These are phyloP conservation scores for Neurospora discreta DNA, from an alignment of 495 filamentous ascomycete species.

Conservation along the genomic window DNA sequence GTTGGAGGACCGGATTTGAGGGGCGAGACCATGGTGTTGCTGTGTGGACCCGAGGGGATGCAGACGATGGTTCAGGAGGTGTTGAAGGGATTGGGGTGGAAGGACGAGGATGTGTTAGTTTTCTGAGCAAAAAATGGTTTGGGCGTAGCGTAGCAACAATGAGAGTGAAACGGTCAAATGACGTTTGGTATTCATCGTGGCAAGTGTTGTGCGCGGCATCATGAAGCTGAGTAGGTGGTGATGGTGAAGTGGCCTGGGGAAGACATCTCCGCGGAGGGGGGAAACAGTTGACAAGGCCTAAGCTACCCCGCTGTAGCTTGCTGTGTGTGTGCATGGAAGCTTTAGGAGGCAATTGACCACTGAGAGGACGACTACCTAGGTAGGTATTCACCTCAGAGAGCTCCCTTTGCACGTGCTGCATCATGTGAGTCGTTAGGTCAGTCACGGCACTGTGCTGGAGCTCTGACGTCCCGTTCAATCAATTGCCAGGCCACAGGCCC, in stretches of 20 bases:
- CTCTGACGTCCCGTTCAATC: not conserved
- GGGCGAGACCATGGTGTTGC: conserved; percentile 53
- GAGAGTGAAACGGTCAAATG: not conserved
- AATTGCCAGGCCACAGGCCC: not conserved
- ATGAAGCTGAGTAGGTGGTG: not conserved
- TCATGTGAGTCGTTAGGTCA: not conserved
- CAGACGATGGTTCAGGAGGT: conserved; percentile 56
- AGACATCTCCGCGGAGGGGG: not conserved
- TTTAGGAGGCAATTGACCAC: not conserved
- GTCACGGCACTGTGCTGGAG: not conserved
- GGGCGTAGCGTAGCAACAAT: not conserved
- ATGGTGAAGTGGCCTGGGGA: not conserved
- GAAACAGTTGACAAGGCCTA: not conserved
- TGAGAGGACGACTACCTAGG: too few relatives aligned
- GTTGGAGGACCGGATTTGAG: conserved; percentile 28
- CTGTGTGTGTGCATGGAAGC: not conserved
- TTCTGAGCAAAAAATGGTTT: conserved; percentile 40
- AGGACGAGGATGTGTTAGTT: conserved; percentile 69
- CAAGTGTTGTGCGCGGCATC: not conserved
- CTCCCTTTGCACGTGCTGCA: not conserved
- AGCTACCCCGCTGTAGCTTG: not conserved
- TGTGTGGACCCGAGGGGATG: conserved; percentile 75
- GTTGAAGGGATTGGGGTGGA: conserved; percentile 63
- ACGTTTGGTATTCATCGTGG: not conserved
- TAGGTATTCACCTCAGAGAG: too few relatives aligned